Evolutionary conservation across 495 filamentous ascomycete genomes (phyloP), one percentile per base, ranked within the genome.

Genomic region (Pyrenula massariospora): DNA sequence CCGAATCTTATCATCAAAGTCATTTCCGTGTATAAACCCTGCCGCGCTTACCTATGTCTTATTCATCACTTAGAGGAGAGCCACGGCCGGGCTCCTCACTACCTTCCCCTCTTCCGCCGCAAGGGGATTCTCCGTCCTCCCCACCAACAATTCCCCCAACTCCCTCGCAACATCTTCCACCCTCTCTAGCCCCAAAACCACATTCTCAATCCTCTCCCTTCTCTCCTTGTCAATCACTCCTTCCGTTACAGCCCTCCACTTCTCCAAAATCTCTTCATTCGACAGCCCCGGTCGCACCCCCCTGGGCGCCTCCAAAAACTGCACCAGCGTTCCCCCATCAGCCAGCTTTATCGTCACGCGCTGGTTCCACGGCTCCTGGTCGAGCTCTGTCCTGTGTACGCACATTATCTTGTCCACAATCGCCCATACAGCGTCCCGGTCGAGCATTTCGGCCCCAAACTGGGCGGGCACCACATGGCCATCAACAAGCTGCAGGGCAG

Each of bases 401-500:
- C 73, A 77, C 19, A 60, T 63, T 0, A 61, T 68, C 60, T 72
- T 74, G 10, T 64, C 56, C 0, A 73, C 57, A 0, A 73, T 51
- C 3, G 62, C 53, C 70, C 73, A 76, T 2, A 77, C 47, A 8
- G 63, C 52, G 50, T 74, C 69, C 10, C 70, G 58, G 25, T 75
- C 65, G 8, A 77, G 60, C 55, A 65, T 58, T 15, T 60, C 57
- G 23, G 63, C 53, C 10, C 58, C 54, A 52, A 73, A 75, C 50
- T 73, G 62, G 2, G 60, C 58, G 2, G 66, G 62, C 12, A 71
- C 53, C 1, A 76, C 70, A 22, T 70, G 24, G 15, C 59, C 55
- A 53, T 78, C 69, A 2, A 78, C 58, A 1, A 76, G 48, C 55
- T 74, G 69, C 23, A 66, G 61, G 12, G 73, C 73, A 1, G 63